Percentiles rank a stretch among this genome's conserved stretches.
Conservation (phyloP, 257 asterid species). For the Linaria vulgaris region DNA sequence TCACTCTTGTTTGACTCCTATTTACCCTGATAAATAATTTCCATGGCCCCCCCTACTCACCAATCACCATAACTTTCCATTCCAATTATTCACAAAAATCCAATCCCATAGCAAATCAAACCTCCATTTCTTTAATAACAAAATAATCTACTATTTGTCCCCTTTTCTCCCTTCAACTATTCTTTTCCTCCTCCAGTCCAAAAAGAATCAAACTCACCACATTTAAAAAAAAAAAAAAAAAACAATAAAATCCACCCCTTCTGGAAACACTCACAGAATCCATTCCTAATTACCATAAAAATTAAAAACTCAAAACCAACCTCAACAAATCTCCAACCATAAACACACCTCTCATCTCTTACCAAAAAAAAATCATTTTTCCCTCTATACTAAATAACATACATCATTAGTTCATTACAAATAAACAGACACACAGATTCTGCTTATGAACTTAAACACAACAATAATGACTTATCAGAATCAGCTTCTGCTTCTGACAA, state of each 20-base stretch:
- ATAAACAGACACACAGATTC: background rate
- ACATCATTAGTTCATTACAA: background rate
- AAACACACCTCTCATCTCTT: background rate
- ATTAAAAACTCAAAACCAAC: background rate
- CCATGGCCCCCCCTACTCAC: background rate
- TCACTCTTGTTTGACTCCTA: constrained; percentile 8
- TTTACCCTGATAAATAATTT: background rate
- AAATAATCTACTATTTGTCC: background rate
- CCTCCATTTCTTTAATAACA: background rate
- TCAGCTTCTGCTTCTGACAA: constrained; percentile 14
- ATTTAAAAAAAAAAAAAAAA: no score
- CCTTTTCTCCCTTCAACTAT: background rate
- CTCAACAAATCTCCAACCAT: constrained; percentile 13
- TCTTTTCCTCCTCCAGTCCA: background rate
- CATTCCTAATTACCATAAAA: background rate
- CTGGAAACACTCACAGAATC: background rate
- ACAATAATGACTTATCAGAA: constrained; percentile 22
- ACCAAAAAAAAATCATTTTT: background rate
- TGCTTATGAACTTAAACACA: background rate
- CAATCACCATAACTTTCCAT: background rate
- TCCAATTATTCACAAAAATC: no score
- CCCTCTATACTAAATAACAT: background rate
- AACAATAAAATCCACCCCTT: background rate
- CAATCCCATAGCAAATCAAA: no score
- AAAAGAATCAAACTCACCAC: no score